Evolutionary conservation across 2,329 filamentous ascomycete species (phyloP), one percentile per base, ranked within the genome.

Genomic region (Fusarium armeniacum): DNA sequence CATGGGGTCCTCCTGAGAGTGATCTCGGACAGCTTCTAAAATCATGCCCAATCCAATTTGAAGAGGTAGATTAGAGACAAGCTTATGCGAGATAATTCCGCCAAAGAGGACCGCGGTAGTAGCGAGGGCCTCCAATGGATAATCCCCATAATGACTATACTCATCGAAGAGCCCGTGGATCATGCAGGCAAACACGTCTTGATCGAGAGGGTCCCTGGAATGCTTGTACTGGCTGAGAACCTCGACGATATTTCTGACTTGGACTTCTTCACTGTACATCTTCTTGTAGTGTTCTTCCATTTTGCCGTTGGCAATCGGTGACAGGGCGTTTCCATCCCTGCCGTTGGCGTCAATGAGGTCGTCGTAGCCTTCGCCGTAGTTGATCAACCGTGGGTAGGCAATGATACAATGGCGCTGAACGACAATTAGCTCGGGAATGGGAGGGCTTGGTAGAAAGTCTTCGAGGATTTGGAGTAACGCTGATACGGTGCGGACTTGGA

Each of bases 211-310:
- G 64, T 96, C 92, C 49, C 89, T 89, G 1, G 97, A 98, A 58
- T 90, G 90, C 78, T 99, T 98, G 82, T 97, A 97, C 58, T 88
- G 87, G 69, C 93, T 90, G 75, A 99, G 87, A 40, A 93, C 88
- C 66, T 92, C 90, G 53, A 99, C 91, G 69, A 99, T 92, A 57
- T 93, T 89, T 58, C 93, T 89, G 20, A 98, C 92, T 67, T 95
- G 91, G 22, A 94, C 89, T 71, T 98, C 93, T 70, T 93, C 91
- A 70, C 93, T 92, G 78, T 99, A 99, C 94, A 99, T 98, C 76
- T 93, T 93, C 80, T 97, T 98, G 79, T 98, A 99, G 68, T 97
- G 91, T 71, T 98, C 93, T 76, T 98, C 94, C 96, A 99, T 99
- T 78, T 93, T 93, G 69, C 87, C 89, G 72, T 97, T 94, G 56